Conservation (phyloP, 306 rosid genomes). For the Vigna hirtella region DNA sequence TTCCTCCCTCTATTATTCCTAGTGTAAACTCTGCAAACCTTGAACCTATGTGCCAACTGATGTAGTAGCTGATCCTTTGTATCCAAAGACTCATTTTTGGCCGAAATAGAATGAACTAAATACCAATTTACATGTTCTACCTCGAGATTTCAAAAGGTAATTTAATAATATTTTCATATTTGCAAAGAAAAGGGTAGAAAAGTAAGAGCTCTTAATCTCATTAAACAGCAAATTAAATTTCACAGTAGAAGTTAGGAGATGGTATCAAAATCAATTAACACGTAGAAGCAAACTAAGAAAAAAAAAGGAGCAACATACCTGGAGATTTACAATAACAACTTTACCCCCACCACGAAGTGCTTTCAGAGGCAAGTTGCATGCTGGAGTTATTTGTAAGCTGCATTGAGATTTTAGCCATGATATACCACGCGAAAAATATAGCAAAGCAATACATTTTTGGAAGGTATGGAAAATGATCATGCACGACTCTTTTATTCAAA, state of each 20-base stretch:
- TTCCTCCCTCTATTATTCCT: neutral
- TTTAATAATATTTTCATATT: slow-evolving; percentile 20
- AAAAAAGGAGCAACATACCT: slow-evolving; percentile 57
- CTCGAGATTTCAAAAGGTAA: slow-evolving; percentile 13
- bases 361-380: slow-evolving; percentile 95
- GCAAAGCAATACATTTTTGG: slow-evolving; percentile 27
- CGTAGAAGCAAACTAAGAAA: slow-evolving; percentile 5
- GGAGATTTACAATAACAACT: slow-evolving; percentile 94
- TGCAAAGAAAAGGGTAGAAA: slow-evolving; percentile 11
- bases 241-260: slow-evolving; percentile 14
- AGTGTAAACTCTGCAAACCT: neutral
- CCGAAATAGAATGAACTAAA: neutral
- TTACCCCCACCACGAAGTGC: slow-evolving; percentile 96
- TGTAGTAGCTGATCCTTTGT: neutral
- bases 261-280: slow-evolving; percentile 22
- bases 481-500: slow-evolving; percentile 1
- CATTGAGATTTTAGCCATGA: slow-evolving; percentile 48
- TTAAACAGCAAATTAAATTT: slow-evolving; percentile 31
- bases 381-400: slow-evolving; percentile 99
- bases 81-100: neutral
- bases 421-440: slow-evolving; percentile 33
- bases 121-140: slow-evolving; percentile 9
- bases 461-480: slow-evolving; percentile 23
- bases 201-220: slow-evolving; percentile 10
- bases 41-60: neutral